These are phyloP conservation scores for Calendula officinalis DNA, from an alignment of 129 eudicot genomes.

Conservation along the genomic window DNA sequence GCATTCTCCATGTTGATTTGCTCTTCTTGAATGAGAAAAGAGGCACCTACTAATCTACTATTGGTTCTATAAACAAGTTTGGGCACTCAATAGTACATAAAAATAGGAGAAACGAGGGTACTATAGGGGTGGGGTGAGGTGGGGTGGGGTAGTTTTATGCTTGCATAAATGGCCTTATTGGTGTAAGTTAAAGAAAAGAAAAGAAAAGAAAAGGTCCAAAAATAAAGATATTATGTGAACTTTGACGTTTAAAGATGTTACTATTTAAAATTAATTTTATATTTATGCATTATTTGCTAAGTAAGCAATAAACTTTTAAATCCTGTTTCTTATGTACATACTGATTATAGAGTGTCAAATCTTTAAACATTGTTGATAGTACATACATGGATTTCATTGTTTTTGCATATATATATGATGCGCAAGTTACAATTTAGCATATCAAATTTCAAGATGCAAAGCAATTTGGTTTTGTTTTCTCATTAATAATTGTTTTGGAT, in stretches of 20 bases:
- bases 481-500: neutral
- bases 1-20: constrained; percentile 28
- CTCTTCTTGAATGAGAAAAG: constrained; percentile 22
- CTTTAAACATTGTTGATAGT: neutral
- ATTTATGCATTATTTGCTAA: too few species aligned
- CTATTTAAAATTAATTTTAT: neutral
- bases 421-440: neutral
- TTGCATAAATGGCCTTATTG: constrained; percentile 22
- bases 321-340: too few species aligned
- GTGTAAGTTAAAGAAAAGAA: constrained; percentile 11
- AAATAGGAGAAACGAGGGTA: constrained; percentile 14
- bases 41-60: constrained; percentile 4
- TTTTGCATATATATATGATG: neutral
- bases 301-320: too few species aligned
- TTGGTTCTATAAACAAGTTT: constrained; percentile 18
- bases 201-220: constrained; percentile 13
- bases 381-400: neutral
- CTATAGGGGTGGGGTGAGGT: neutral
- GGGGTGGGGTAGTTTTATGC: constrained; percentile 31
- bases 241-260: constrained; percentile 1
- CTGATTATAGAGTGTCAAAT: too few species aligned
- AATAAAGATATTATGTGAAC: constrained; percentile 14
- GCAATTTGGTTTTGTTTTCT: neutral
- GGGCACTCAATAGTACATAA: constrained; percentile 27
- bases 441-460: neutral